These are phyloP conservation scores for Poterioochromonas sp. DNA, from an alignment of 352 stramenopile genomes.

Conservation along the genomic window DNA sequence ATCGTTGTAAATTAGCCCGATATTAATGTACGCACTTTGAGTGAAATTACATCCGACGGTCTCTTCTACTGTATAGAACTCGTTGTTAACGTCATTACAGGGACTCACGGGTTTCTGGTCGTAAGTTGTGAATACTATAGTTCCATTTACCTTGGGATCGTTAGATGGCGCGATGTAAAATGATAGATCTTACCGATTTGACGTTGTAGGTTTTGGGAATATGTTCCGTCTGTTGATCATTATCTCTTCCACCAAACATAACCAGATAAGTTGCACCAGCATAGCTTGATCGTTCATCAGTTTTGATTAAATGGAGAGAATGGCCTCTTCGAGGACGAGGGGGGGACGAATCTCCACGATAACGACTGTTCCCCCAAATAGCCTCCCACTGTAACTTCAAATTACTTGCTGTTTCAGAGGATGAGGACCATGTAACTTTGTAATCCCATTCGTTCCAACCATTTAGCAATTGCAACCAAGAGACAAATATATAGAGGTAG, in stretches of 20 bases:
- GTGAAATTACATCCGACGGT: constrained; percentile 47
- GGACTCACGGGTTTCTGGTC: constrained; percentile 58
- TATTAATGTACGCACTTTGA: constrained; percentile 52
- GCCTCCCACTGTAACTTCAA: background rate
- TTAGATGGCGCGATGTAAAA: background rate
- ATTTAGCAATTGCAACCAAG: too few relatives aligned
- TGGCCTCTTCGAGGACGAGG: constrained; percentile 51
- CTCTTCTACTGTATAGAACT: constrained; percentile 38
- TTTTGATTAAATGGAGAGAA: constrained; percentile 11
- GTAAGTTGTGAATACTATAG: constrained; percentile 72
- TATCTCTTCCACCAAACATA: constrained; percentile 78
- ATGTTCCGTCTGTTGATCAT: constrained; percentile 68
- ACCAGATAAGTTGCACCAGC: constrained; percentile 45
- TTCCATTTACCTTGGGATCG: constrained; percentile 52
- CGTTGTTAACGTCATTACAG: constrained; percentile 15
- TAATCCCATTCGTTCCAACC: background rate
- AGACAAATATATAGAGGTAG: too few relatives aligned
- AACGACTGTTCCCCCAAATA: background rate
- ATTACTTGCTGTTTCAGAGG: background rate
- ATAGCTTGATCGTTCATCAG: constrained; percentile 42
- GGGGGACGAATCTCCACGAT: background rate
- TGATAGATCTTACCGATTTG: constrained; percentile 54
- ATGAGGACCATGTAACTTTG: background rate
- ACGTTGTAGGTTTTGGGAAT: constrained; percentile 82
- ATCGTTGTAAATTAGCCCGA: constrained; percentile 86